Percentiles rank a stretch among this genome's conserved stretches.
phyloP scores from a whole-genome alignment of 495 filamentous ascomycete genomes.

The Neurospora discreta region DNA sequence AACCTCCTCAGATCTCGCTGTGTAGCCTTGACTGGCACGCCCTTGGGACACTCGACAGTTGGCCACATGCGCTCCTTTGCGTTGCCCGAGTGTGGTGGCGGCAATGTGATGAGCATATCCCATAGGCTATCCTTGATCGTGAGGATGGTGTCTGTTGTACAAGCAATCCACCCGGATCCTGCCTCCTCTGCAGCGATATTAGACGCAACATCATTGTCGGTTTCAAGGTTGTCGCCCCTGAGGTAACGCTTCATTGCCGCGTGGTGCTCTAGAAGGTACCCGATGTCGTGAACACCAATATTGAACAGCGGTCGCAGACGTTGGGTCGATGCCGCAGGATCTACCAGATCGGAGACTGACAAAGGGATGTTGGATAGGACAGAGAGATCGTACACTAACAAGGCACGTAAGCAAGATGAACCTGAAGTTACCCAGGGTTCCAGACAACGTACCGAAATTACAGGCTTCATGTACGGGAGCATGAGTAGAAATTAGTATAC shows the following conservation, averaged over 20 bases:
- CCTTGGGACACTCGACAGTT: slow-evolving; percentile 51
- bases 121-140: slow-evolving; percentile 74
- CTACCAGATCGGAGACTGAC: slow-evolving; percentile 52
- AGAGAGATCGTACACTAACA: slow-evolving; percentile 82
- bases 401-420: slow-evolving; percentile 1
- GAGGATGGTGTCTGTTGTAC: slow-evolving; percentile 87
- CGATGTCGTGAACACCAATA: slow-evolving; percentile 86
- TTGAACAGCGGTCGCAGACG: slow-evolving; percentile 80
- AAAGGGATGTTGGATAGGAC: slow-evolving; percentile 68
- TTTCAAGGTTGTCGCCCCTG: slow-evolving; percentile 10
- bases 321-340: slow-evolving; percentile 44
- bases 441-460: slow-evolving; percentile 60
- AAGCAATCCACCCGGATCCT: slow-evolving; percentile 75
- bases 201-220: slow-evolving; percentile 4
- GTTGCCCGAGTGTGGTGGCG: slow-evolving; percentile 40
- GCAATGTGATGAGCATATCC: slow-evolving; percentile 76
- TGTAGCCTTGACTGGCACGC: slow-evolving; percentile 64
- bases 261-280: slow-evolving; percentile 51
- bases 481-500: slow-evolving; percentile 73
- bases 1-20: slow-evolving; percentile 83
- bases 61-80: slow-evolving; percentile 62
- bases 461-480: slow-evolving; percentile 77
- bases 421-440: neutral
- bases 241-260: slow-evolving; percentile 21
- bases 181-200: slow-evolving; percentile 28